Conservation (phyloP, 768 basidiomycete genomes). For the Hypholoma fasciculare region DNA sequence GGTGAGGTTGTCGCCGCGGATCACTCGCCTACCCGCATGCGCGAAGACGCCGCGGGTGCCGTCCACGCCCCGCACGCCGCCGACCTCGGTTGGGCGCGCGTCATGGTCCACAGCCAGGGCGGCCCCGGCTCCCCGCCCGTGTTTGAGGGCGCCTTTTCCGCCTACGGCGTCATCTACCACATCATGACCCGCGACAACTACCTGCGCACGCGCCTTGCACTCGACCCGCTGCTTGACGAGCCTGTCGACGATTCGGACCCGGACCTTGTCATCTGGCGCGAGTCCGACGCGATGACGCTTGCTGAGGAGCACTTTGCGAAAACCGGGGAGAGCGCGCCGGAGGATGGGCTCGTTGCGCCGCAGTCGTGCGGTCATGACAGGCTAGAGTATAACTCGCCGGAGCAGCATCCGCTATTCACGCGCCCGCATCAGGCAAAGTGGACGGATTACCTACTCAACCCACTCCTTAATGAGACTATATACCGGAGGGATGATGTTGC, state of each 20-base stretch:
- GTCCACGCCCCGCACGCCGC: slow-evolving; percentile 41
- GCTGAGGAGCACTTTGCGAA: slow-evolving; percentile 45
- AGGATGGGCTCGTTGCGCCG: slow-evolving; percentile 19
- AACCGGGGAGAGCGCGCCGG: slow-evolving; percentile 22
- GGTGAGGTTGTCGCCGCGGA: slow-evolving; percentile 73
- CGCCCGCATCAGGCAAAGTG: slow-evolving; percentile 27
- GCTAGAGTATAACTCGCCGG: slow-evolving; percentile 65
- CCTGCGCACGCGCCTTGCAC: slow-evolving; percentile 53
- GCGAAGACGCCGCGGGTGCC: slow-evolving; percentile 62
- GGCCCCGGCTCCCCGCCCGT: slow-evolving; percentile 53
- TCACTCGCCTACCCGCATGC: slow-evolving; percentile 53
- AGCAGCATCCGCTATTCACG: slow-evolving; percentile 50
- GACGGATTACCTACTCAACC: slow-evolving; percentile 44
- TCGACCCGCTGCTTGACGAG: slow-evolving; percentile 51
- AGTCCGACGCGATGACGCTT: slow-evolving; percentile 62
- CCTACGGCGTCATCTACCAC: slow-evolving; percentile 67
- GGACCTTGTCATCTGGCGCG: slow-evolving; percentile 71
- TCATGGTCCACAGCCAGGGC: slow-evolving; percentile 69
- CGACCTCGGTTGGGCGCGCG: slow-evolving; percentile 75
- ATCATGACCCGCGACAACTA: slow-evolving; percentile 73
- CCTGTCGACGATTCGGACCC: slow-evolving; percentile 44
- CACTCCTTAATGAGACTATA: slow-evolving; percentile 32
- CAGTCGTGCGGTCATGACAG: slow-evolving; percentile 71
- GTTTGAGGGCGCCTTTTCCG: slow-evolving; percentile 78
- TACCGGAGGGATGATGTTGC: slow-evolving; percentile 57